Evolutionary conservation across 2,329 filamentous ascomycete species (phyloP), one percentile per base, ranked within the genome.

Genomic region (Aspergillus fischeri): DNA sequence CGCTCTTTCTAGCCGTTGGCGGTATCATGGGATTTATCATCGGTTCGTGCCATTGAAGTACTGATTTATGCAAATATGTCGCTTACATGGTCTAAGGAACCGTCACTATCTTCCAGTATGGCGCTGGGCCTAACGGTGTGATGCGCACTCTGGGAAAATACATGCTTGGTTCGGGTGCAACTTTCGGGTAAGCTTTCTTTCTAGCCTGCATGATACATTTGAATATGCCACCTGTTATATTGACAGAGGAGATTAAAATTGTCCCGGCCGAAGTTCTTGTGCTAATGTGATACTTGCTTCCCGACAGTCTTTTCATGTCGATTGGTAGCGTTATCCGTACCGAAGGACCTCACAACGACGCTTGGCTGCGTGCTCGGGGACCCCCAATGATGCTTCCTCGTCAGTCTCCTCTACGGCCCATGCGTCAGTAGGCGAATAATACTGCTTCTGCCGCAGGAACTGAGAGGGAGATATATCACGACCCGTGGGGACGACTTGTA

Each of bases 1-100:
- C 24, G 44, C 3, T 5, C 24, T 48, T 55, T 42, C 61, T 68
- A 97, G 94, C 92, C 76, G 94, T 99, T 61, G 94, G 94, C 61
- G 82, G 90, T 53, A 96, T 96, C 73, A 97, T 99, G 78, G 94
- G 94, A 63, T 97, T 99, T 80, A 95, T 99, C 69, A 96, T 94
- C 68, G 94, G 93, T 95, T 81, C 52, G 81, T 68, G 55, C 47
- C 35, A 21, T 25, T n/a, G 4, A 27, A 28, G 3, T 17, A 9
- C 3, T 8, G 38, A 17, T 29, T 7, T 11, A 41, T 42, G 20
- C 8, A 3, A 11, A 50, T 21, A 8, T n/a, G 9, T 50, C 44
- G 45, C 59, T 59, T 53, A 63, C 29, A 20, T 10, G 29, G 58
- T 21, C 51, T 8, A 60, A 96, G 91, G 92, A 73, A 91, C 89